Evolutionary conservation across 306 rosid genomes (phyloP).

Genomic region (Casuarina glauca): DNA sequence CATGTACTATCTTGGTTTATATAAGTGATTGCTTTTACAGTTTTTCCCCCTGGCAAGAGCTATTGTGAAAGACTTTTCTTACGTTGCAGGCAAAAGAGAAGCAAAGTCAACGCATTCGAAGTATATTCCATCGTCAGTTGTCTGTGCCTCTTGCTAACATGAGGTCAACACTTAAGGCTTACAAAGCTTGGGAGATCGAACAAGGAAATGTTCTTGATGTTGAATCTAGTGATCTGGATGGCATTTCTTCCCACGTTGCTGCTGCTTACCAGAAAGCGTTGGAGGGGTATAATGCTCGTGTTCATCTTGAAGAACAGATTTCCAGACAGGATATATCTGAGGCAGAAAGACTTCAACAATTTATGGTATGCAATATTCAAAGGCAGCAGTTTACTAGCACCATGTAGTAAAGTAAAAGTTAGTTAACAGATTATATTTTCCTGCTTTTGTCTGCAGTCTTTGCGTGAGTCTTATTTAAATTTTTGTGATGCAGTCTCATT

Average conservation of each 20-base stretch:
- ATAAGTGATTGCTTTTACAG: not conserved
- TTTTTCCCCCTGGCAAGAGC: not conserved
- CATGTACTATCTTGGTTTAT: not conserved
- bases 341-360: constrained; percentile 61
- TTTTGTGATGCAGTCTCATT: constrained; percentile 9
- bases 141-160: constrained; percentile 77
- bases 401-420: not conserved
- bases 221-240: constrained; percentile 43
- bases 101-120: constrained; percentile 66
- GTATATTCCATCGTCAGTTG: constrained; percentile 83
- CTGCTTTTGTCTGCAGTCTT: not conserved
- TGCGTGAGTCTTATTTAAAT: not conserved
- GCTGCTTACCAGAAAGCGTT: constrained; percentile 71
- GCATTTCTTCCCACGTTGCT: constrained; percentile 55
- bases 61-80: constrained; percentile 25
- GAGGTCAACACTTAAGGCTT: constrained; percentile 63
- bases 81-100: constrained; percentile 67
- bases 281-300: constrained; percentile 72
- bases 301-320: constrained; percentile 63
- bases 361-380: constrained; percentile 45
- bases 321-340: constrained; percentile 56
- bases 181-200: constrained; percentile 84
- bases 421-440: not conserved
- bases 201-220: constrained; percentile 48
- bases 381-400: not conserved